Evolutionary conservation across 1,284 basidiomycete genomes (phyloP).

Genomic region (Leccinum huronense): DNA sequence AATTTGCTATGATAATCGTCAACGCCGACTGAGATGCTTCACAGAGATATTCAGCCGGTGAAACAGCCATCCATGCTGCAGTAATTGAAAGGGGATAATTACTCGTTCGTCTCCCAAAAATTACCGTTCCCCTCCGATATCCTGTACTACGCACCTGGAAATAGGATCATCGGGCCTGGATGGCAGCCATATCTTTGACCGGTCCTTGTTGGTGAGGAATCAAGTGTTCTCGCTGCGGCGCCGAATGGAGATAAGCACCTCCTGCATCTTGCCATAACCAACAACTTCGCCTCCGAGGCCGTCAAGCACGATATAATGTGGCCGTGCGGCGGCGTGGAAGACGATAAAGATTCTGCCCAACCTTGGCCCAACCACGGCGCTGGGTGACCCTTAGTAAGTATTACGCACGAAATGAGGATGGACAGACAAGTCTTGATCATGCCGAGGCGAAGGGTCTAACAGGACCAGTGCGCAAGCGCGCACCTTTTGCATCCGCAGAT

Average conservation of each 20-base stretch:
- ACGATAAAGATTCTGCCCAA: slow-evolving; percentile 3
- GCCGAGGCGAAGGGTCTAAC: too few species aligned
- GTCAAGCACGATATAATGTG: neutral
- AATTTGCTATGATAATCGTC: slow-evolving; percentile 2
- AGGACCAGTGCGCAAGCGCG: too few species aligned
- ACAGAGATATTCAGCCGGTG: neutral
- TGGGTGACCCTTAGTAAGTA: slow-evolving; percentile 4
- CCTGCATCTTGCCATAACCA: neutral
- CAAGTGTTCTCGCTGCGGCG: neutral
- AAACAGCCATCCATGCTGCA: neutral
- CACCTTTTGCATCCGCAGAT: too few species aligned
- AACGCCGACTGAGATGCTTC: slow-evolving; percentile 5
- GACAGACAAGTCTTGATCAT: slow-evolving; percentile 2
- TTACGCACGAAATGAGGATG: slow-evolving; percentile 1
- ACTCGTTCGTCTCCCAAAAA: slow-evolving; percentile 5
- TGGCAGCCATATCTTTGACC: neutral
- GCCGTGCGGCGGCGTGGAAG: neutral
- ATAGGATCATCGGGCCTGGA: neutral
- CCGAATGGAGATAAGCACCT: slow-evolving; percentile 1
- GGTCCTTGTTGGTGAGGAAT: slow-evolving; percentile 1
- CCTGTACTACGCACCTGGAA: neutral
- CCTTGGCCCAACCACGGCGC: slow-evolving; percentile 11
- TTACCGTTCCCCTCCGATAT: slow-evolving; percentile 3
- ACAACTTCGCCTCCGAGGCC: neutral
- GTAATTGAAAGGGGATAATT: neutral